phyloP scores from a whole-genome alignment of 257 asterid species.

The Nicotiana undulata region DNA sequence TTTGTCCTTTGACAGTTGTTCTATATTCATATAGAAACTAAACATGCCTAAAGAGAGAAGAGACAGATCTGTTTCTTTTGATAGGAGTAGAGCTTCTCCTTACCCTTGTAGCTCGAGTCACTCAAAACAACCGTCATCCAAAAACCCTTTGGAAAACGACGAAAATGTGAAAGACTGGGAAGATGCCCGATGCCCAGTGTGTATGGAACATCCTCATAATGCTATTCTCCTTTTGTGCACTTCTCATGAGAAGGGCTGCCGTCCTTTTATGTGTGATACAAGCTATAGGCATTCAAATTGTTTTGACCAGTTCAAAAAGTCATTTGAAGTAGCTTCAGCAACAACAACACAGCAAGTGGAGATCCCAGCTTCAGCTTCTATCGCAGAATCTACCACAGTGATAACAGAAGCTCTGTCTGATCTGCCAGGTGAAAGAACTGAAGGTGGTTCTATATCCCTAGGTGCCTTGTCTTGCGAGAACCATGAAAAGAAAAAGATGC shows the following conservation, averaged over 20 bases:
- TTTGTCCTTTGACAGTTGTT: conserved; percentile 2
- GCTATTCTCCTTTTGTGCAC: conserved; percentile 77
- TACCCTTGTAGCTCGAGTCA: conserved; percentile 48
- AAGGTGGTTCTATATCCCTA: conserved; percentile 23
- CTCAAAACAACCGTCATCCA: conserved; percentile 28
- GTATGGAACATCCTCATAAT: conserved; percentile 95
- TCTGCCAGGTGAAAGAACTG: conserved; percentile 21
- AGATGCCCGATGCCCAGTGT: conserved; percentile 85
- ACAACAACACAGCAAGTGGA: conserved; percentile 25
- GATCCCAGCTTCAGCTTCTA: conserved; percentile 18
- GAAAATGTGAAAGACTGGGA: conserved; percentile 65
- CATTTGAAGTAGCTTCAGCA: conserved; percentile 32
- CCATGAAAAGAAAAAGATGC: conserved; percentile 34
- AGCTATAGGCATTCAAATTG: conserved; percentile 91
- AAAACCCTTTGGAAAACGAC: conserved; percentile 52
- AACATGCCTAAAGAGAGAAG: conserved; percentile 73
- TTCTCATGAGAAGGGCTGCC: conserved; percentile 83
- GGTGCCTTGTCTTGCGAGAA: conserved; percentile 25
- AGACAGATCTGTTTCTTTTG: conserved; percentile 63
- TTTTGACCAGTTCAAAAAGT: conserved; percentile 73
- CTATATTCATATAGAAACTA: conserved; percentile 9
- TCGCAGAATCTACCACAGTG: conserved; percentile 15
- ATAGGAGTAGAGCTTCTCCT: conserved; percentile 58
- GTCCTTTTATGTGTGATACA: conserved; percentile 94
- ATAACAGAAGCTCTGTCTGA: conserved; percentile 27